Base-by-base conservation (phyloP, 768 basidiomycete genomes). In the Cyclocybe aegerita region DNA sequence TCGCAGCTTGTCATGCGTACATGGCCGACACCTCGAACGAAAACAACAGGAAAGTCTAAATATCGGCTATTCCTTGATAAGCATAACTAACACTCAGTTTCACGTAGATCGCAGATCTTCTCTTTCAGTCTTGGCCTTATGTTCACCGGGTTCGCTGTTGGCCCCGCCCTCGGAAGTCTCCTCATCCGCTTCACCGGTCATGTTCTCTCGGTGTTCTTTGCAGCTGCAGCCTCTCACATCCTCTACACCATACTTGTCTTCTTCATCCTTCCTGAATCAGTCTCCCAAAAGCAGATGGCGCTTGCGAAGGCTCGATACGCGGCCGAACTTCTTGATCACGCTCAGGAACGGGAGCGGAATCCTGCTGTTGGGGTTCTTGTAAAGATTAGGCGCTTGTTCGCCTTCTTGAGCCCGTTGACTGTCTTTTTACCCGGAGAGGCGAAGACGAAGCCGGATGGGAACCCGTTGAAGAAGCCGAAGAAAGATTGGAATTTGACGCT, bases 241-340 rank as follows among this genome's bases (percentile, higher is more conserved):
- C 7, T 81, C 39, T 83, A 80, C 56, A 64, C 77, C 1, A 42
- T 76, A 37, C 56, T 83, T 41, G 60, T 82, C 23, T 77, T 81
- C 65, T 67, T 85, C 50, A 23, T 90, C 53, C 60, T 95, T 42
- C 93, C 93, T 0, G 93, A 97, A 66, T 90, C 91, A 0, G 74
- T 93, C 1, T 79, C 85, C 8, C 60, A 65, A 33, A 69, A 64
- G 0, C 70, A 80, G 45, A 82, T 77, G 79, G 65, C 65, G 50
- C 56, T 61, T 11, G 70, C 77, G 2, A 66, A 65, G 37, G 53
- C 48, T 4, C 69, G 67, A 47, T 69, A 81, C 50, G 55, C 60
- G 8, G 69, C 67, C 16, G 69, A 72, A 33, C 48, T 70, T 6
- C 43, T 62, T 43, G 59, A 59, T 6, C 33, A 41, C 0, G 53